These are phyloP conservation scores for Syzygium syzygioides DNA, from an alignment of 441 rosid species.

Conservation along the genomic window DNA sequence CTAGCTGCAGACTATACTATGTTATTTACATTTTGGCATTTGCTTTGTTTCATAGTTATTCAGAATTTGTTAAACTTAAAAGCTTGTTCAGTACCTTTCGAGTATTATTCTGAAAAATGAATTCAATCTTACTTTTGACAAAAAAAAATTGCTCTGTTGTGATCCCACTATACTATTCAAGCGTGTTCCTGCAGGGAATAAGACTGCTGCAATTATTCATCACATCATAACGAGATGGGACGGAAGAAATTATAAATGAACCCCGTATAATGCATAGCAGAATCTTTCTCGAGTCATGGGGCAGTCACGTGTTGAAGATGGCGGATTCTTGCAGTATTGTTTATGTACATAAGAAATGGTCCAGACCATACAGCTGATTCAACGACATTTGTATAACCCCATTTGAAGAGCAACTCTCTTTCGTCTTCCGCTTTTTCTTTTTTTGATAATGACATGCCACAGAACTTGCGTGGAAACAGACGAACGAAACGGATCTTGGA, in stretches of 20 bases:
- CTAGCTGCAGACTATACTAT: too few relatives aligned
- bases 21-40: too few relatives aligned
- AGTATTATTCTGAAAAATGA: too few relatives aligned
- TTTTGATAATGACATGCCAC: not conserved
- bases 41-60: too few relatives aligned
- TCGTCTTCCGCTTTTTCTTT: not conserved
- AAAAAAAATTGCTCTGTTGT: not conserved
- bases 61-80: too few relatives aligned
- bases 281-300: not conserved
- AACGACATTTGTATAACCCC: not conserved
- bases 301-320: not conserved
- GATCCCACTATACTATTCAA: not conserved
- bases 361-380: not conserved
- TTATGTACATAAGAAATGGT: not conserved
- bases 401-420: not conserved
- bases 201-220: not conserved
- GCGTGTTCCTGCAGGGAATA: not conserved
- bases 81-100: too few relatives aligned
- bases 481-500: not conserved
- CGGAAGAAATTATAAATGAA: not conserved
- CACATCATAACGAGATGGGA: not conserved
- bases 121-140: too few relatives aligned
- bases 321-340: not conserved
- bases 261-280: not conserved
- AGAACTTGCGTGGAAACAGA: not conserved